phyloP scores from a whole-genome alignment of 495 filamentous ascomycete genomes.

The Penicillium simplicissimum region DNA sequence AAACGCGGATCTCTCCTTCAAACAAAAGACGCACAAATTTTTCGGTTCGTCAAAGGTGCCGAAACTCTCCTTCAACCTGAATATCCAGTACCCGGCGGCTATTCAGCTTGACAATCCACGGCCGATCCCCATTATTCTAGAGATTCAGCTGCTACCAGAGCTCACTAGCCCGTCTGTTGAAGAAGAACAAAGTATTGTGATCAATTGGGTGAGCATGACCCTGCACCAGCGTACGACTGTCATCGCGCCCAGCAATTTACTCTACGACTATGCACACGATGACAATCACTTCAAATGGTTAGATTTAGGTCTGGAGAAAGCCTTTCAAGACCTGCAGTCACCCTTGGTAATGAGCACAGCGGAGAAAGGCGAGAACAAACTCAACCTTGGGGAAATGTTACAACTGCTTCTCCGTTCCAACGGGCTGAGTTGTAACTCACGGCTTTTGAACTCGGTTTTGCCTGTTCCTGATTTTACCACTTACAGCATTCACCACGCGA shows the following conservation, averaged over 20 bases:
- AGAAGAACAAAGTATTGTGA: not conserved
- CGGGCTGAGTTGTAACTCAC: not conserved
- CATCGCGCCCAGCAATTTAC: not conserved
- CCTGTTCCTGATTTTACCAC: constrained; percentile 5
- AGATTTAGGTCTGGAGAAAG: not conserved
- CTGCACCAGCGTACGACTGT: not conserved
- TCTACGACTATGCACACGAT: not conserved
- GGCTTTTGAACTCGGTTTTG: not conserved
- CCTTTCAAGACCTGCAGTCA: not conserved
- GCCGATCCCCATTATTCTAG: not conserved
- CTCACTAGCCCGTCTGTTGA: not conserved
- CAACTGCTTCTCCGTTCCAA: not conserved
- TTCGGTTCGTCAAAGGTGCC: constrained; percentile 20
- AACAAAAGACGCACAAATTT: constrained; percentile 13
- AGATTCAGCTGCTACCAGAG: not conserved
- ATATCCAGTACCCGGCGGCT: not conserved
- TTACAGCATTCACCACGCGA: constrained; percentile 1
- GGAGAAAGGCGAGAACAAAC: not conserved
- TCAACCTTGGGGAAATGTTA: constrained; percentile 7
- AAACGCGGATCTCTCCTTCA: constrained; percentile 9
- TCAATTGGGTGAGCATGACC: not conserved
- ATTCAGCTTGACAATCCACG: constrained; percentile 1
- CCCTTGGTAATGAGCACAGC: not conserved
- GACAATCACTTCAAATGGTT: not conserved
- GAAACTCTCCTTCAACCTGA: constrained; percentile 1